phyloP scores from a whole-genome alignment of 768 basidiomycete genomes.

The Gloeopeniophorella convolvens region DNA sequence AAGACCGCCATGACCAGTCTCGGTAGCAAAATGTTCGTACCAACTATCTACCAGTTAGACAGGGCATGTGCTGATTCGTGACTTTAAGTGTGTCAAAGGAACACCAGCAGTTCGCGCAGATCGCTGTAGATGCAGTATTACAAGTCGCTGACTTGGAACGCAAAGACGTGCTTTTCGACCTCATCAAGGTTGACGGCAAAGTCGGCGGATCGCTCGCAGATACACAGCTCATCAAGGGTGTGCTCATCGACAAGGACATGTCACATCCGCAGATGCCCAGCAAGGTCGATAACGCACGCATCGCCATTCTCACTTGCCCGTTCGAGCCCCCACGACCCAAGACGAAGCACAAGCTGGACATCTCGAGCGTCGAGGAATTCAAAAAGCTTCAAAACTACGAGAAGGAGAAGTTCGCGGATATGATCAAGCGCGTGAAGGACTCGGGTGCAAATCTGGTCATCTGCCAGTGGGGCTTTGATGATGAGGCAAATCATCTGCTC shows the following conservation, averaged over 20 bases:
- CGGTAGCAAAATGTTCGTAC: constrained; percentile 90
- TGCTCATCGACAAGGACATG: constrained; percentile 99
- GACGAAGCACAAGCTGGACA: constrained; percentile 98
- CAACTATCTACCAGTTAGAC: not conserved
- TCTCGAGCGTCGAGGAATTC: constrained; percentile 94
- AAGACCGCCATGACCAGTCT: constrained; percentile 95
- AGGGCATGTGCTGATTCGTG: not conserved
- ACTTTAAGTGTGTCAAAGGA: constrained; percentile 92
- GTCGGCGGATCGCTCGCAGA: constrained; percentile 96
- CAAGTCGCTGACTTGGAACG: constrained; percentile 93
- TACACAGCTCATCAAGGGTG: constrained; percentile 91
- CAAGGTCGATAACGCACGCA: constrained; percentile 76
- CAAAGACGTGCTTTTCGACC: constrained; percentile 91
- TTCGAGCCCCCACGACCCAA: constrained; percentile 99
- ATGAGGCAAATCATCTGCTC: constrained; percentile 95
- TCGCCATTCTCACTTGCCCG: constrained; percentile 97
- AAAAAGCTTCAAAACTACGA: constrained; percentile 93
- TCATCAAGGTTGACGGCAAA: constrained; percentile 99
- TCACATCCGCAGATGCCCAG: constrained; percentile 98
- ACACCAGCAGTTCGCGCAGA: constrained; percentile 90
- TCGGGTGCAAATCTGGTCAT: constrained; percentile 98
- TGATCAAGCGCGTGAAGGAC: constrained; percentile 95
- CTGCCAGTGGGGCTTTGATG: constrained; percentile 99
- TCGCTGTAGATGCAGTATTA: constrained; percentile 95
- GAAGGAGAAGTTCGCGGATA: constrained; percentile 91